These are phyloP conservation scores for Chaetothyriales sp. DNA, from an alignment of 2,329 filamentous ascomycete species.

Conservation along the genomic window DNA sequence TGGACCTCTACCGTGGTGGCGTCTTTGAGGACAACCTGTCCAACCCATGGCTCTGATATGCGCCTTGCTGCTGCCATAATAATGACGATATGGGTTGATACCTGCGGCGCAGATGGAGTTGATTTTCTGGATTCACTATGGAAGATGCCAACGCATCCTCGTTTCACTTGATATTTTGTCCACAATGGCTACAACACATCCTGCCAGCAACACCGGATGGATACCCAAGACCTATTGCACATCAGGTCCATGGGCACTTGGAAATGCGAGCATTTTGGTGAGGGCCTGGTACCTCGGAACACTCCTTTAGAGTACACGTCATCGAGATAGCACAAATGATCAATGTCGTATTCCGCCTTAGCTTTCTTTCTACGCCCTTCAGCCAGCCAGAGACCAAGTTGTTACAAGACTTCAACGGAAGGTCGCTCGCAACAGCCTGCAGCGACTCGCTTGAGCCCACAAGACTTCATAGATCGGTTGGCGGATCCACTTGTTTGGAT, in stretches of 20 bases:
- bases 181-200: neutral
- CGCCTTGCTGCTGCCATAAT: neutral
- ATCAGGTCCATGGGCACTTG: neutral
- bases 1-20: conserved; percentile 46
- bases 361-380: neutral
- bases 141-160: neutral
- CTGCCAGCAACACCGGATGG: neutral
- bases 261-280: neutral
- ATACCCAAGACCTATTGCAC: neutral
- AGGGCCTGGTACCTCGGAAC: neutral
- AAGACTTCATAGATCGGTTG: neutral
- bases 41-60: conserved; percentile 28
- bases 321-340: neutral
- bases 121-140: neutral
- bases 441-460: neutral
- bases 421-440: too few species aligned
- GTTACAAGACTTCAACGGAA: too few species aligned
- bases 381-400: too few species aligned
- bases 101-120: neutral
- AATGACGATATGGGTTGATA: neutral
- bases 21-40: conserved; percentile 41
- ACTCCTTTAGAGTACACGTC: neutral
- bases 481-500: neutral
- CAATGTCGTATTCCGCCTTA: neutral
- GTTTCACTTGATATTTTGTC: neutral